phyloP scores from a whole-genome alignment of 2,329 filamentous ascomycete genomes.

The Pleoardoris graminearum region DNA sequence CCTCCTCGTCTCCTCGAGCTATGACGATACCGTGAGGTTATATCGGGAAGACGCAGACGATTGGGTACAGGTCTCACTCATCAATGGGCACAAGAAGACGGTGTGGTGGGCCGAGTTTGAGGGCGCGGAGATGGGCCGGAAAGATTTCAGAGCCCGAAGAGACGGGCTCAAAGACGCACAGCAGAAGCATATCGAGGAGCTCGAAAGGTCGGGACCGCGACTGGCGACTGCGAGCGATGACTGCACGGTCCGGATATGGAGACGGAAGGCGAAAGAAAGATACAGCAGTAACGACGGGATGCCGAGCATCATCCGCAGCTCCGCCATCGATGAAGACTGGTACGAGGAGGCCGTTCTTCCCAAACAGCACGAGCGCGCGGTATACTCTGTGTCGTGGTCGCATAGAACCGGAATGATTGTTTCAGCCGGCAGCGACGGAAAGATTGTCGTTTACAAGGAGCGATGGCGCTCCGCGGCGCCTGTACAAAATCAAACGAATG shows the following conservation, averaged over 20 bases:
- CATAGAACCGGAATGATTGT: constrained; percentile 73
- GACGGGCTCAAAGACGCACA: constrained; percentile 38
- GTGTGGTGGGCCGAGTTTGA: constrained; percentile 86
- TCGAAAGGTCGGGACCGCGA: constrained; percentile 56
- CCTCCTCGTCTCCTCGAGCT: constrained; percentile 85
- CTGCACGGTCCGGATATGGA: constrained; percentile 77
- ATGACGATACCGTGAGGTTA: constrained; percentile 86
- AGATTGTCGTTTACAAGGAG: constrained; percentile 79
- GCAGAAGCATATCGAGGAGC: constrained; percentile 39
- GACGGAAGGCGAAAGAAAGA: constrained; percentile 61
- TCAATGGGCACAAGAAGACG: constrained; percentile 80
- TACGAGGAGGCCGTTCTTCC: constrained; percentile 76
- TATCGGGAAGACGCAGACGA: constrained; percentile 93
- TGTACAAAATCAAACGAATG: constrained; percentile 22
- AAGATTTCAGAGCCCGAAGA: constrained; percentile 28
- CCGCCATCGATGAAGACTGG: constrained; percentile 79
- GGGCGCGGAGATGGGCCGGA: constrained; percentile 42
- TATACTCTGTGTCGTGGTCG: constrained; percentile 89
- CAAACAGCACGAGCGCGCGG: constrained; percentile 71
- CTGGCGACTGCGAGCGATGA: constrained; percentile 88
- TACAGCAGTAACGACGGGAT: constrained; percentile 61
- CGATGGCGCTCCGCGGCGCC: too few relatives aligned
- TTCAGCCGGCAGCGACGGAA: constrained; percentile 87
- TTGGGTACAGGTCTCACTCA: constrained; percentile 84
- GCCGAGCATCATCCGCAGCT: constrained; percentile 85